Conservation (phyloP, 257 asterid species). For the Galeopsis tetrahit region DNA sequence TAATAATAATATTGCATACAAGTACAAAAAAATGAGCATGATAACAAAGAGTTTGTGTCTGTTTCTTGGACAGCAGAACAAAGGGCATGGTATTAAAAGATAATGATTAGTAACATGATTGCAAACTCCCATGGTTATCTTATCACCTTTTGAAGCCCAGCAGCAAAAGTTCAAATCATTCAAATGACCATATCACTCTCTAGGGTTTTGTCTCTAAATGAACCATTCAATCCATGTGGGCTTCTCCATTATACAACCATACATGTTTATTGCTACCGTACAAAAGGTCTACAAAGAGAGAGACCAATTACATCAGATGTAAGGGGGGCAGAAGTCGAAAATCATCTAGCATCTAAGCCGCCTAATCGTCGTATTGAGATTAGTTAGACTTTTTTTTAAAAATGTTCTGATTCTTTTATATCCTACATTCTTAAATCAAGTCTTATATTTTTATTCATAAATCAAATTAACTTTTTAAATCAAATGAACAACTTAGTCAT, state of each 20-base stretch:
- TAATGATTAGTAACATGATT: conserved; percentile 45
- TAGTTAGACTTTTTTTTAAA: too few species aligned
- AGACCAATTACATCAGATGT: too few species aligned
- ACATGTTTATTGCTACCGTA: conserved; percentile 30
- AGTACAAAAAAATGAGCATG: conserved; percentile 1
- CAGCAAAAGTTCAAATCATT: conserved; percentile 39
- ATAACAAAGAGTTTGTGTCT: conserved; percentile 44
- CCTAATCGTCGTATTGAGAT: too few species aligned
- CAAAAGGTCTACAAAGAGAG: too few species aligned
- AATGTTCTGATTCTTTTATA: too few species aligned
- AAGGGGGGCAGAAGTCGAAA: too few species aligned
- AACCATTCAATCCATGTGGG: conserved; percentile 49
- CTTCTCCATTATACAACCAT: conserved; percentile 42
- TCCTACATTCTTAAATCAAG: too few species aligned
- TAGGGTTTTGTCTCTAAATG: conserved; percentile 39
- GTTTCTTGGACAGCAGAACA: conserved; percentile 50
- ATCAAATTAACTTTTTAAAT: too few species aligned
- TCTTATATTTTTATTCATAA: too few species aligned
- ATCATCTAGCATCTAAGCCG: too few species aligned
- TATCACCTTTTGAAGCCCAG: conserved; percentile 33
- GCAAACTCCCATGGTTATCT: conserved; percentile 40
- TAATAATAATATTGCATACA: too few species aligned
- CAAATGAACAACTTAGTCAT: too few species aligned
- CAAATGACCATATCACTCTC: conserved; percentile 35
- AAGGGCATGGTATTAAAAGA: conserved; percentile 40